Conservation (phyloP, 768 basidiomycete species). For the Macrocybe gigantea region DNA sequence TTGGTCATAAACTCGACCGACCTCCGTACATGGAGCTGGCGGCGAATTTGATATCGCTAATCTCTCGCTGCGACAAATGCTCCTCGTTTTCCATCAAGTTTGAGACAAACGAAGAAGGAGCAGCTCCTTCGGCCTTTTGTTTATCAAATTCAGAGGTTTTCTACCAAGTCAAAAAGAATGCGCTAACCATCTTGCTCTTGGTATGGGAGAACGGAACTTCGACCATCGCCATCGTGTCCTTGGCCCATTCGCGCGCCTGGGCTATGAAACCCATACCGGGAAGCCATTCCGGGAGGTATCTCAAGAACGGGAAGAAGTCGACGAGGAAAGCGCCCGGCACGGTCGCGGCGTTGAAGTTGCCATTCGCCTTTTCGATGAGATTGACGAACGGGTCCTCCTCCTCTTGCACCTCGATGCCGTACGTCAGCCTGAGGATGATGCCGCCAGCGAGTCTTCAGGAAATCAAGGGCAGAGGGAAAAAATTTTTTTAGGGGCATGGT, state of each 20-base stretch:
- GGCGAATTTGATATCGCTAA: constrained; percentile 33
- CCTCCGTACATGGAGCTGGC: constrained; percentile 43
- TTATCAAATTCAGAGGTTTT: neutral
- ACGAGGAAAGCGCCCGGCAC: constrained; percentile 25
- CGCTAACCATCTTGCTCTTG: constrained; percentile 25
- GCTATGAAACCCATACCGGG: constrained; percentile 43
- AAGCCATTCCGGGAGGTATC: constrained; percentile 39
- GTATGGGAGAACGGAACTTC: constrained; percentile 29
- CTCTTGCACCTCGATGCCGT: constrained; percentile 23
- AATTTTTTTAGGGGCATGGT: neutral
- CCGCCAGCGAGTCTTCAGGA: constrained; percentile 17
- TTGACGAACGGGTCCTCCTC: constrained; percentile 24
- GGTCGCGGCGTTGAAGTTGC: constrained; percentile 14
- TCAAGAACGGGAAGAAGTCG: constrained; percentile 23
- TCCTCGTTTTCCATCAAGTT: constrained; percentile 31
- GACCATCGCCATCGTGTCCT: constrained; percentile 24
- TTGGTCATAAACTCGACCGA: constrained; percentile 12
- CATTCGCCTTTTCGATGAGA: constrained; percentile 17
- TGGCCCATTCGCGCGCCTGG: constrained; percentile 29
- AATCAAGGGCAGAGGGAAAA: neutral
- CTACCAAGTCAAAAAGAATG: neutral
- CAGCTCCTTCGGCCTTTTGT: constrained; percentile 33
- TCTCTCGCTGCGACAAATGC: constrained; percentile 22
- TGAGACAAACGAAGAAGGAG: constrained; percentile 38
- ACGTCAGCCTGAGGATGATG: constrained; percentile 21